Percentiles rank a stretch among this genome's conserved stretches.
Conservation (phyloP, 2,329 filamentous ascomycete species). For the Aureobasidium subglaciale region DNA sequence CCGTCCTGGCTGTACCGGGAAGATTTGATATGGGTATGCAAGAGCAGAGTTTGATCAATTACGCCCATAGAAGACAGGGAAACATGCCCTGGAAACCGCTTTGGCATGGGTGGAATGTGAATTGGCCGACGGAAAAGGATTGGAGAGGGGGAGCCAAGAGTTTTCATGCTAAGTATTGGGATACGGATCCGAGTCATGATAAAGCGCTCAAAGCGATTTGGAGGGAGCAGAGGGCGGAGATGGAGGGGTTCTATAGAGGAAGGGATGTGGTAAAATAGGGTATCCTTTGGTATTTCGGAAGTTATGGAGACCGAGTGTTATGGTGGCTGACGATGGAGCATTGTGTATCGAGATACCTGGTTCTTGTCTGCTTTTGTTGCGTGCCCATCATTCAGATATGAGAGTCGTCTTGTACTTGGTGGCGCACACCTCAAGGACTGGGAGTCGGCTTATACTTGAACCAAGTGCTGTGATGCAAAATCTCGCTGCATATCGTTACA, state of each 20-base stretch:
- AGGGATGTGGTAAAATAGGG: constrained; percentile 18
- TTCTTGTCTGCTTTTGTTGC: too few species aligned
- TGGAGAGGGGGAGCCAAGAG: constrained; percentile 29
- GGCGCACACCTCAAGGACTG: too few species aligned
- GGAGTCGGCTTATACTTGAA: too few species aligned
- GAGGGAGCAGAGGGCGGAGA: constrained; percentile 31
- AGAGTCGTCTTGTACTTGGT: too few species aligned
- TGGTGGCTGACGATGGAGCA: too few species aligned
- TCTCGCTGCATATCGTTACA: too few species aligned
- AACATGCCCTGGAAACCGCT: constrained; percentile 36
- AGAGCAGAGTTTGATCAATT: constrained; percentile 36
- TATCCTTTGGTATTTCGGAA: neutral
- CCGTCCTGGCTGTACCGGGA: constrained; percentile 26
- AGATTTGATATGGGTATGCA: constrained; percentile 29
- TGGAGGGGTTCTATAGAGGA: constrained; percentile 30
- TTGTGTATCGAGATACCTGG: too few species aligned
- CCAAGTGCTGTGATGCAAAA: too few species aligned
- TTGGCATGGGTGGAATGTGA: constrained; percentile 34
- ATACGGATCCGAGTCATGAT: constrained; percentile 29
- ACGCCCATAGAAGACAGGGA: constrained; percentile 32
- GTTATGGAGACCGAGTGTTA: too few species aligned
- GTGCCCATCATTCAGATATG: too few species aligned
- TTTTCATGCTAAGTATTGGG: constrained; percentile 37
- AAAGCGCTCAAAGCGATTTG: constrained; percentile 28
- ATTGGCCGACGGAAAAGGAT: constrained; percentile 33